Percentiles rank a stretch among this genome's conserved stretches.
These are phyloP conservation scores for Phaffia tasmanica DNA, from an alignment of 768 basidiomycete genomes.

Conservation along the genomic window DNA sequence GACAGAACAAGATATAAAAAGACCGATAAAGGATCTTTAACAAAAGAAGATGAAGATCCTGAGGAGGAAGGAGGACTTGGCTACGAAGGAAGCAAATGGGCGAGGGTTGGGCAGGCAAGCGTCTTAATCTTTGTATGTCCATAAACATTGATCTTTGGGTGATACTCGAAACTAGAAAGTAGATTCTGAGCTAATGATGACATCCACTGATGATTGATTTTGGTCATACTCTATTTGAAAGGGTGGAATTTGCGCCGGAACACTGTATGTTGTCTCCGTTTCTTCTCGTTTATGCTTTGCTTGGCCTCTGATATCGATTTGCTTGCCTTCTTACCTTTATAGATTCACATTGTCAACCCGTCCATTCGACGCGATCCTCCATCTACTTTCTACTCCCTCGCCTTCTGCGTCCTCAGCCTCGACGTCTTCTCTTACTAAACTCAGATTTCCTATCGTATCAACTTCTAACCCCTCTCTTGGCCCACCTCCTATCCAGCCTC, in stretches of 20 bases:
- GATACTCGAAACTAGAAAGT: not conserved
- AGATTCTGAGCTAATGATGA: not conserved
- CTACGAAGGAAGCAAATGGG: constrained; percentile 11
- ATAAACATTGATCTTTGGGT: not conserved
- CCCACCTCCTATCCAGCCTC: constrained; percentile 8
- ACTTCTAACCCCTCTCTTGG: not conserved
- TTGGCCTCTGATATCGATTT: not conserved
- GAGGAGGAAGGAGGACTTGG: constrained; percentile 16
- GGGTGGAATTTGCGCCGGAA: not conserved
- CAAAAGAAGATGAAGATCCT: not conserved
- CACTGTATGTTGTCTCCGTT: not conserved
- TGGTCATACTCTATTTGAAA: not conserved
- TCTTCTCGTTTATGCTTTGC: not conserved
- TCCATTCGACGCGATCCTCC: constrained; percentile 21
- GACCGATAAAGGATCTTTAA: no score
- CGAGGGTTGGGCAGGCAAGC: constrained; percentile 10
- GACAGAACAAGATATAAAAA: not conserved
- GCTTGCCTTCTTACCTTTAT: not conserved
- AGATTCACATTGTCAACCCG: constrained; percentile 22
- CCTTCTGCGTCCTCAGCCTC: not conserved
- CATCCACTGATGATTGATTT: not conserved
- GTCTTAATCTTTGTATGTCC: constrained; percentile 13
- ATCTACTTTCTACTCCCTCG: constrained; percentile 11
- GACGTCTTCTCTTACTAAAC: not conserved
- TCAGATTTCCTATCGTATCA: not conserved